Conservation (phyloP, 306 rosid genomes). For the Acmispon strigosus region DNA sequence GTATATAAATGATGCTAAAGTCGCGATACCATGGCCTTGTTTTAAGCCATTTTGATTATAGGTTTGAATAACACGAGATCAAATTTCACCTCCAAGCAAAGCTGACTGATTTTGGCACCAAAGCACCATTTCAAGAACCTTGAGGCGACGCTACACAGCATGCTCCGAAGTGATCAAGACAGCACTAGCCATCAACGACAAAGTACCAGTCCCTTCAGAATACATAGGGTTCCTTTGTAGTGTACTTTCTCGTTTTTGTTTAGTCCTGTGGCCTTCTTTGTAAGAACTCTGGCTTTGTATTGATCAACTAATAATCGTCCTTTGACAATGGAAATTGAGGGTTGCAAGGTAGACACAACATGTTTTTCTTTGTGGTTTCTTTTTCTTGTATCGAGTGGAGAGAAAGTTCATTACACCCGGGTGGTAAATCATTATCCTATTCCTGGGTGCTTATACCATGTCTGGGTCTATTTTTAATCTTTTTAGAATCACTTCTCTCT, state of each 20-base stretch:
- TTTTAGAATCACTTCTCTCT: no score
- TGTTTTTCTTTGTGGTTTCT: no score
- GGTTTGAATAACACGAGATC: not conserved
- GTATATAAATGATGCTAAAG: slow-evolving; percentile 25
- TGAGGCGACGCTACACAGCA: not conserved
- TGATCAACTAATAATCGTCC: not conserved
- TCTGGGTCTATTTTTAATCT: no score
- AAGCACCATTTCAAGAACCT: not conserved
- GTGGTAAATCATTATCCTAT: no score
- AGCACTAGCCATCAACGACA: not conserved
- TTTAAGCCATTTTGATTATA: not conserved
- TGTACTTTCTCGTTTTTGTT: not conserved
- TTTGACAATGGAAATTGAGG: not conserved
- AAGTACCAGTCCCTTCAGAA: slow-evolving; percentile 2
- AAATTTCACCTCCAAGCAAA: slow-evolving; percentile 3
- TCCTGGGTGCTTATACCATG: no score
- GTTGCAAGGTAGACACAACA: no score
- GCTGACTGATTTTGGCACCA: not conserved
- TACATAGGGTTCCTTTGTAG: slow-evolving; percentile 4
- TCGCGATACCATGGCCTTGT: not conserved
- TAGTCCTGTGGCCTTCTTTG: not conserved
- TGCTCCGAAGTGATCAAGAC: not conserved
- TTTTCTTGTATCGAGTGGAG: no score
- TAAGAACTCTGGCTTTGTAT: not conserved
- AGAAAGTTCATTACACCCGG: no score